These are phyloP conservation scores for Citrus inodora DNA, from an alignment of 345 rosid genomes.

Conservation along the genomic window DNA sequence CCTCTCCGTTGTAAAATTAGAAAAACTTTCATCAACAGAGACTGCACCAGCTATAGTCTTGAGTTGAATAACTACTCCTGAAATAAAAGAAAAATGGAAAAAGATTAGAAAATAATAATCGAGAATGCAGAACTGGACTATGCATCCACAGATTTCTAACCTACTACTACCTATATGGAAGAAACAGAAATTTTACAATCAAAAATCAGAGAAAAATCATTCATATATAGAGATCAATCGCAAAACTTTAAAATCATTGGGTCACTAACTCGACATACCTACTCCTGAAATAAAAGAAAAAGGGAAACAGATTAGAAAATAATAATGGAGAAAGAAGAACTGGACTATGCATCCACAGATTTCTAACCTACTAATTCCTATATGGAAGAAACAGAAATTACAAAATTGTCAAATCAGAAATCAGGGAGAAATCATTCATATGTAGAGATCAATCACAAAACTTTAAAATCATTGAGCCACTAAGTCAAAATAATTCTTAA, in stretches of 20 bases:
- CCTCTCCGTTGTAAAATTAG: constrained; percentile 38
- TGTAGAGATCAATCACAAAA: background rate
- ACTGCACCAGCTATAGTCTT: constrained; percentile 49
- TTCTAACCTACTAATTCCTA: background rate
- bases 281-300: constrained; percentile 39
- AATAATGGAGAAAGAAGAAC: background rate
- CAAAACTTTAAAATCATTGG: background rate
- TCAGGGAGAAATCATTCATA: background rate
- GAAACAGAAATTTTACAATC: background rate
- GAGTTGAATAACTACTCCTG: constrained; percentile 70
- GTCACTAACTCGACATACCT: constrained; percentile 19
- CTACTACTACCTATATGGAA: background rate
- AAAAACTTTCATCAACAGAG: constrained; percentile 47
- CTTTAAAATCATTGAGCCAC: background rate
- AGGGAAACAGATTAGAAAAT: background rate
- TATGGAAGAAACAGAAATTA: background rate
- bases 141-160: background rate
- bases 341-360: background rate
- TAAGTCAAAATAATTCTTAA: too few species aligned
- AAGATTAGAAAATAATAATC: background rate
- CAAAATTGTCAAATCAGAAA: background rate
- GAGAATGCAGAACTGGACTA: constrained; percentile 1
- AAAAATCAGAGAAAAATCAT: background rate
- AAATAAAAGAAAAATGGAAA: constrained; percentile 5
- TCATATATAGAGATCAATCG: background rate